Evolutionary conservation across 495 filamentous ascomycete genomes (phyloP).

Genomic region (Annulohypoxylon stygium): DNA sequence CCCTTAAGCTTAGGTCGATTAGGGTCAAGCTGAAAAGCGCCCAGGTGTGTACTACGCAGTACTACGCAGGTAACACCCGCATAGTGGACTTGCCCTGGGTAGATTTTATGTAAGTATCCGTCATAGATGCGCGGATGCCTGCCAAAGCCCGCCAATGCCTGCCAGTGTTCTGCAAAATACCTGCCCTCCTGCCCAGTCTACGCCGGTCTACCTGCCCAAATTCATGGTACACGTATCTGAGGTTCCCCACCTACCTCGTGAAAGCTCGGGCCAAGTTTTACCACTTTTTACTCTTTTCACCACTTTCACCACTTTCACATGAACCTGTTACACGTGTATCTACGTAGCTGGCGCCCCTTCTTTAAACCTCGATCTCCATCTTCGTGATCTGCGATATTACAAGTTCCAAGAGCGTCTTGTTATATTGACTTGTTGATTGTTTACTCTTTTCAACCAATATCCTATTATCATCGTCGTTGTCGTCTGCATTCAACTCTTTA

Average conservation of each 20-base stretch:
- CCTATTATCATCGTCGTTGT: neutral
- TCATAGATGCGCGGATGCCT: neutral
- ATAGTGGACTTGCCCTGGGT: neutral
- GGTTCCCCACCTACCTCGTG: neutral
- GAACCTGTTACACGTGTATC: constrained; percentile 41
- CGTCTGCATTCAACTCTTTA: neutral
- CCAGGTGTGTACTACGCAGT: no score
- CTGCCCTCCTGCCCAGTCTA: neutral
- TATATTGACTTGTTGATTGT: neutral
- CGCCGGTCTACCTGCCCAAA: constrained; percentile 1
- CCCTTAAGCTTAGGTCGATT: neutral
- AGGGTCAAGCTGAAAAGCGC: neutral
- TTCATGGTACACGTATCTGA: constrained; percentile 17
- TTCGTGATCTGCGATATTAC: constrained; percentile 21
- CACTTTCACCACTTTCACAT: constrained; percentile 20
- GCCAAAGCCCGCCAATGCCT: no score
- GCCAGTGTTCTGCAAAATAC: neutral
- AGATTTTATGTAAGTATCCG: neutral
- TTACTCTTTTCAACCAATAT: neutral
- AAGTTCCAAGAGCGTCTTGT: constrained; percentile 8
- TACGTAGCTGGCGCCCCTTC: constrained; percentile 23
- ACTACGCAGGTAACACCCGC: neutral
- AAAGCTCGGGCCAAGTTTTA: constrained; percentile 18
- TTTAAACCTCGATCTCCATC: constrained; percentile 9
- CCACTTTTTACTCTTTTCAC: neutral